phyloP scores from a whole-genome alignment of 2,329 filamentous ascomycete species.

The Niveomyces coronatus region DNA sequence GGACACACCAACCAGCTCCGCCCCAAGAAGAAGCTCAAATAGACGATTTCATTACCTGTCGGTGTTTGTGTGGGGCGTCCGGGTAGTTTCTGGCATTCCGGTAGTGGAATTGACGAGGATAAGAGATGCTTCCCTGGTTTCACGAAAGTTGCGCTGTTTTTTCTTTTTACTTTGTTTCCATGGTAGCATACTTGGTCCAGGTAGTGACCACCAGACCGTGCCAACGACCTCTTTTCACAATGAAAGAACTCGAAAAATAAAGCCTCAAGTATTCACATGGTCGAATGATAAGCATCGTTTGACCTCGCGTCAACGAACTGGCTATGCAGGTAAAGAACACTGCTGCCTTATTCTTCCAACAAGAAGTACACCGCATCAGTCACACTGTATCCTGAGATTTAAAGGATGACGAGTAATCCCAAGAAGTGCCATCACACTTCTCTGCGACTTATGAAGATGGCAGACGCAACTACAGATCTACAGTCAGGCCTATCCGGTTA shows the following conservation, averaged over 20 bases:
- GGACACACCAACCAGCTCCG: constrained; percentile 99
- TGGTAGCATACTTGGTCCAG: constrained; percentile 29
- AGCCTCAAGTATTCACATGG: no score
- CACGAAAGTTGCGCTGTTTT: constrained; percentile 18
- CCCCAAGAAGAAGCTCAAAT: constrained; percentile 99
- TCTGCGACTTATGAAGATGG: no score
- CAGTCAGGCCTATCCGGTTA: no score
- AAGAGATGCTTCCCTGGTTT: constrained; percentile 22
- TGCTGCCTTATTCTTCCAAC: no score
- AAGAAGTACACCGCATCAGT: no score
- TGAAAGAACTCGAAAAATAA: constrained; percentile 3
- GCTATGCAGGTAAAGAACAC: no score
- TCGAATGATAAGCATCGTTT: no score
- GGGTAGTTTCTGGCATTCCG: constrained; percentile 29
- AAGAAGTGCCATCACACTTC: no score
- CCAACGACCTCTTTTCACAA: constrained; percentile 15
- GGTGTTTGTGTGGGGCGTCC: constrained; percentile 30
- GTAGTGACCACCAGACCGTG: constrained; percentile 29
- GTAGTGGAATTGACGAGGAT: constrained; percentile 25
- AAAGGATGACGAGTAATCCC: no score
- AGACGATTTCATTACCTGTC: constrained; percentile 24
- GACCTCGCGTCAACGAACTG: no score
- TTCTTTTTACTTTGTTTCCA: constrained; percentile 28
- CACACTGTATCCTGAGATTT: no score
- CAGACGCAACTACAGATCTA: no score